Conservation (phyloP, 345 rosid species). For the Triadica sebifera region DNA sequence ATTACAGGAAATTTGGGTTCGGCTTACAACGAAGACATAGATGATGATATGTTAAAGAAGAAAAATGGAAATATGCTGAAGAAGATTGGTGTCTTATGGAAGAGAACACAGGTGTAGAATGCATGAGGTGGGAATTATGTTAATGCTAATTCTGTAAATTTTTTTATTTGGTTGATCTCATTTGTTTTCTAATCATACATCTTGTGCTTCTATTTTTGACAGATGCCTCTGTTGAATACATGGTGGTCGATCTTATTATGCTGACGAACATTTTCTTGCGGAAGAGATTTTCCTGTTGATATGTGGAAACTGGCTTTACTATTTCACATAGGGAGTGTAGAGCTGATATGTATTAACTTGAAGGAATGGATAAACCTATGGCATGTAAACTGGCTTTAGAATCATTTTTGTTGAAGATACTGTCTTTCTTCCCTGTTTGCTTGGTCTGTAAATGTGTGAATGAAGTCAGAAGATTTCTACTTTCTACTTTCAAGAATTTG, state of each 20-base stretch:
- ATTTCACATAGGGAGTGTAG: neutral
- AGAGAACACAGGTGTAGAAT: constrained; percentile 62
- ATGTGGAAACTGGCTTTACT: neutral
- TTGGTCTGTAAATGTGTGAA: neutral
- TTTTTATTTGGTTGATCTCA: neutral
- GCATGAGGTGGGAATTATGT: neutral
- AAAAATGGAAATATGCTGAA: constrained; percentile 83
- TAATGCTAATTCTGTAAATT: neutral
- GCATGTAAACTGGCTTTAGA: neutral
- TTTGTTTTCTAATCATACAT: neutral
- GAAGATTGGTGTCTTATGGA: constrained; percentile 85
- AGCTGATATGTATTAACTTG: neutral
- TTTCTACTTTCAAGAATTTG: neutral
- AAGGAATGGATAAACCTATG: neutral
- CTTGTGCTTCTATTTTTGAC: neutral
- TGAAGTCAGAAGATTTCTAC: neutral
- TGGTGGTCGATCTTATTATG: neutral
- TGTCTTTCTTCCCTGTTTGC: neutral
- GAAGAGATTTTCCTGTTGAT: constrained; percentile 5
- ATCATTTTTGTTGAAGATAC: neutral
- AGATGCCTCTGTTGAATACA: neutral
- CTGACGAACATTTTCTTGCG: neutral
- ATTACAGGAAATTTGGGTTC: constrained; percentile 44
- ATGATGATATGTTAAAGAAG: constrained; percentile 69
- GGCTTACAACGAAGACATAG: constrained; percentile 62